Conservation (phyloP, 2,329 filamentous ascomycete species). For the Ilyonectria robusta region DNA sequence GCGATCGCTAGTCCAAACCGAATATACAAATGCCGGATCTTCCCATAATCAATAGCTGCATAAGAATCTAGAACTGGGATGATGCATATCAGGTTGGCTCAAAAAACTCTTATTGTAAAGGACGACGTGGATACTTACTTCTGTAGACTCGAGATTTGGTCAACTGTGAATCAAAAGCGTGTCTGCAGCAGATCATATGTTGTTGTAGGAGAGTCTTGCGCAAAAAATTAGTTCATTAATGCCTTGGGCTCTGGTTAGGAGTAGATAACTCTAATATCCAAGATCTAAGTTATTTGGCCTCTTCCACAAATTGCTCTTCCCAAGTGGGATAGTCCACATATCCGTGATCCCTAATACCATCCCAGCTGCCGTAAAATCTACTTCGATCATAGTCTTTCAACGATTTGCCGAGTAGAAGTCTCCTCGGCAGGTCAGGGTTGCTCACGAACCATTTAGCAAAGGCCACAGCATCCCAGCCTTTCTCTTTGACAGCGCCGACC, state of each 20-base stretch:
- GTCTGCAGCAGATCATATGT: background rate
- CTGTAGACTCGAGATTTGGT: background rate
- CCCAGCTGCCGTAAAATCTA: constrained; percentile 16
- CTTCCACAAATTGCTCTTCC: background rate
- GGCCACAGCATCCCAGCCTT: constrained; percentile 6
- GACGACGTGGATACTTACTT: background rate
- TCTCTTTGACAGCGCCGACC: background rate
- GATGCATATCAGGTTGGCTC: background rate
- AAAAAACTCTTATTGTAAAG: background rate
- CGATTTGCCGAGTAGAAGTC: background rate
- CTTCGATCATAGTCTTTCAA: constrained; percentile 13
- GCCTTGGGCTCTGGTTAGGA: background rate
- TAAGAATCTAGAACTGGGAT: background rate
- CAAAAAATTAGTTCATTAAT: background rate
- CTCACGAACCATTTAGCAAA: constrained; percentile 18
- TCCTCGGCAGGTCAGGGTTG: constrained; percentile 8
- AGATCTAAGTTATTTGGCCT: too few species aligned
- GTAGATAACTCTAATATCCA: too few species aligned
- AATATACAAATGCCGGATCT: too few species aligned
- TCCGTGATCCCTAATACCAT: constrained; percentile 4
- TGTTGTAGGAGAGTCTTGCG: background rate
- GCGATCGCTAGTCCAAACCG: background rate
- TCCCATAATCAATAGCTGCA: background rate
- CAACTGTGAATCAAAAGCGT: background rate
- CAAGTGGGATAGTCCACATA: constrained; percentile 14